Conservation (phyloP, 2,329 filamentous ascomycete genomes). For the Cladosporium austrohemisphaericum region DNA sequence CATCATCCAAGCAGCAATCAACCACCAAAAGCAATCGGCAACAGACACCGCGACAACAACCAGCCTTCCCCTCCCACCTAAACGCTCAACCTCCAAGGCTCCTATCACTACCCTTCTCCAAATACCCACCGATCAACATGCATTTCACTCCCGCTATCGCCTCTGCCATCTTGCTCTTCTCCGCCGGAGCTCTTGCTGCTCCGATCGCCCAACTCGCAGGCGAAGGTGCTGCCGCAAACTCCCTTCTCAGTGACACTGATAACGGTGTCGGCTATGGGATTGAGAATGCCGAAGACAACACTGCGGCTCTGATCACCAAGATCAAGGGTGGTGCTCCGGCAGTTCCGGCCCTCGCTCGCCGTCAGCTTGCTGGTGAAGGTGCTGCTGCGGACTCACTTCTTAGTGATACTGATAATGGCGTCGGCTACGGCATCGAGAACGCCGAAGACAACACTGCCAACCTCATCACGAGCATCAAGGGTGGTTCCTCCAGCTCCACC, state of each 20-base stretch:
- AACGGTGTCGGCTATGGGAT: conserved; percentile 24
- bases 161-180: conserved; percentile 19
- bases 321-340: conserved; percentile 14
- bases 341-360: conserved; percentile 8
- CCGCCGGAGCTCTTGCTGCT: conserved; percentile 16
- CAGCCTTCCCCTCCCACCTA: neutral
- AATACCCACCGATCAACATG: conserved; percentile 15
- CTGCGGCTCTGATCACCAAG: conserved; percentile 13
- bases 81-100: neutral
- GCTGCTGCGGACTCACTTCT: conserved; percentile 23
- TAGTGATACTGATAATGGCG: conserved; percentile 22
- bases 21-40: neutral
- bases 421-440: conserved; percentile 25
- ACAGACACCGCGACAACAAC: conserved; percentile 3
- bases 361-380: conserved; percentile 25
- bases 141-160: conserved; percentile 18
- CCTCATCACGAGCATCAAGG: conserved; percentile 14
- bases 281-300: conserved; percentile 22
- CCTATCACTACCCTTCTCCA: neutral
- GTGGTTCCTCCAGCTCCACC: neutral
- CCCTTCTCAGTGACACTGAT: conserved; percentile 21
- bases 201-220: conserved; percentile 23
- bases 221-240: conserved; percentile 22
- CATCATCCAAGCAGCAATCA: no score
- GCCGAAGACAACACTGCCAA: conserved; percentile 22